Evolutionary conservation across 441 rosid genomes (phyloP), one percentile per base, ranked within the genome.

Genomic region (Adansonia gregorii): DNA sequence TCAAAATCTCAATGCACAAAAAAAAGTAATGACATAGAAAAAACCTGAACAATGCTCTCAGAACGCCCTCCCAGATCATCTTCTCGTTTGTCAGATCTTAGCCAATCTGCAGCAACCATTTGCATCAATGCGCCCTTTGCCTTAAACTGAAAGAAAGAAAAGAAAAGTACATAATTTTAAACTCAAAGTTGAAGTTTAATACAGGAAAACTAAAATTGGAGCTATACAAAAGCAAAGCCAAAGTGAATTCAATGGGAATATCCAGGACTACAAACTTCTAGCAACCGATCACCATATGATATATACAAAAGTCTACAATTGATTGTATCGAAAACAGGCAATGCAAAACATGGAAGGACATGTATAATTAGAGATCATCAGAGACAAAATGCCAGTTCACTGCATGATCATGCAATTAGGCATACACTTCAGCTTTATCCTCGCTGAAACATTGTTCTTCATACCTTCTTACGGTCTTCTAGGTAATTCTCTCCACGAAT

Each of bases 101-200:
- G 81, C 99, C 99, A 95, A 88, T 93, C 98, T 78, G 98, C 98
- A 76, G 95, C 98, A 77, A 95, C 95, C 98, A 93, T 92, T 86
- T 90, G 89, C 98, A 93, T 92, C 89, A 91, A 80, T 48, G 92
- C 88, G 66, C 92, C 97, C 79, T 90, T 95, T 19, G 97, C 98
- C 88, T 88, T 93, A 72, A 93, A 78, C 99, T 95, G 85, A 73
- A 76, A 49, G 45, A 78, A 76, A 63, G 7, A 59, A 76, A 65
- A 35, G 45, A 41, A 20, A 78, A n/a, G 7, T 15, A 75, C 35
- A 59, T 22, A 66, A 48, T 63, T 58, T 35, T 61, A 20, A 65
- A 80, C 65, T 41, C 20, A 45, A 48, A 67, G 15, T 17, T 58
- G 54, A 51, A 76, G 64, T 59, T 68, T n/a, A 49, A 20, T 15